phyloP scores from a whole-genome alignment of 495 filamentous ascomycete species.

The Lepidopterella palustris region DNA sequence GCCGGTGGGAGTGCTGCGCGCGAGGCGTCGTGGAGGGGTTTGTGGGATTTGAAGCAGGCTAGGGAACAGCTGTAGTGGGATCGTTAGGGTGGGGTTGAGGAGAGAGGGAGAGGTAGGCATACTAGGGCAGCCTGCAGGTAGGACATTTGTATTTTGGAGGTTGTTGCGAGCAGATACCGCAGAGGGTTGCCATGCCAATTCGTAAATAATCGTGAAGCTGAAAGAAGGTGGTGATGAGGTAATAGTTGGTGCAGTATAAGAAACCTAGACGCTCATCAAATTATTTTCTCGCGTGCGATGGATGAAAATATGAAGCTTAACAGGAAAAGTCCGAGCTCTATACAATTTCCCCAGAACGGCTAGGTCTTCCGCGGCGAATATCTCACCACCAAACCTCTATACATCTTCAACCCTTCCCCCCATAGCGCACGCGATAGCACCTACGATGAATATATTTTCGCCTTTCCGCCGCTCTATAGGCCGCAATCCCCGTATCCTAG shows the following conservation, averaged over 20 bases:
- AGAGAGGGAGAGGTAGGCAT: background rate
- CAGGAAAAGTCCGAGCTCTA: background rate
- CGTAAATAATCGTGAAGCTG: no score
- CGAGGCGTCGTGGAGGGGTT: background rate
- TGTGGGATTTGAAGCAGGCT: background rate
- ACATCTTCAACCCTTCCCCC: background rate
- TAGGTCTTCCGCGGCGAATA: conserved; percentile 22
- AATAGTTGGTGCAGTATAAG: no score
- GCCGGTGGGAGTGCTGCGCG: no score
- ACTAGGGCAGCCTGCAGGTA: conserved; percentile 37
- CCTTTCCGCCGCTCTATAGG: conserved; percentile 10
- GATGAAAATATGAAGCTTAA: no score
- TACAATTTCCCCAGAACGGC: conserved; percentile 5
- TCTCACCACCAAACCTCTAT: conserved; percentile 2
- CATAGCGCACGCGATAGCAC: conserved; percentile 20
- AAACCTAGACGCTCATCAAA: background rate
- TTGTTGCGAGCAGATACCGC: conserved; percentile 30
- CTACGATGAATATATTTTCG: background rate
- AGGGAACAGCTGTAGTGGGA: background rate
- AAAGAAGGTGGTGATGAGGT: no score
- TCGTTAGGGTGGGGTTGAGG: background rate
- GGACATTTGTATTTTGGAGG: conserved; percentile 40
- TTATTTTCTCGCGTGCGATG: background rate
- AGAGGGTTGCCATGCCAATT: conserved; percentile 20
- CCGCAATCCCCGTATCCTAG: background rate